Evolutionary conservation across 2,329 filamentous ascomycete genomes (phyloP).

Genomic region (Fusarium albosuccineum): DNA sequence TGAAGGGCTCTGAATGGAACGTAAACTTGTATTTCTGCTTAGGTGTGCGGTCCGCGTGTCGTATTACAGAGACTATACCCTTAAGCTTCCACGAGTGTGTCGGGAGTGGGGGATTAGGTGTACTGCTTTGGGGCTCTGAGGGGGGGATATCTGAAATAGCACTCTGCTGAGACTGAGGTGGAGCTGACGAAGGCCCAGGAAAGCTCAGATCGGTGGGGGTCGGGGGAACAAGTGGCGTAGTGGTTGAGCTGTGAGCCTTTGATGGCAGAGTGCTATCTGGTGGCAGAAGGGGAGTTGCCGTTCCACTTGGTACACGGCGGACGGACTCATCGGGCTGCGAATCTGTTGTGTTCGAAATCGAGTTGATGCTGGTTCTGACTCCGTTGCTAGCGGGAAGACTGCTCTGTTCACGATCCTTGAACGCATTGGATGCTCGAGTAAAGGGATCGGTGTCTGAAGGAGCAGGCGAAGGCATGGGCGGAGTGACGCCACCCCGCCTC

Average conservation of each 20-base stretch:
- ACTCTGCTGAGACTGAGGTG: conserved; percentile 36
- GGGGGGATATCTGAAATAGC: conserved; percentile 52
- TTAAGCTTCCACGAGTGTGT: conserved; percentile 99
- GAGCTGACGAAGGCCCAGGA: conserved; percentile 50
- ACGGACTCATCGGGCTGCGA: conserved; percentile 43
- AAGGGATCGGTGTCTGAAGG: conserved; percentile 60
- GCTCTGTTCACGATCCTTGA: conserved; percentile 56
- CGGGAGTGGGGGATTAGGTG: conserved; percentile 74
- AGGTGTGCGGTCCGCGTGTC: conserved; percentile 95
- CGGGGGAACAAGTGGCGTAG: conserved; percentile 53
- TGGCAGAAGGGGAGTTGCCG: conserved; percentile 49
- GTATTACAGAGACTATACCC: conserved; percentile 95
- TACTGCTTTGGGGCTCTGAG: conserved; percentile 51
- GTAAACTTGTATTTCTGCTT: conserved; percentile 99
- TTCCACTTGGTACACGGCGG: conserved; percentile 43
- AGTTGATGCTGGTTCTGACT: conserved; percentile 48
- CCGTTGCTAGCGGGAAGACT: conserved; percentile 33
- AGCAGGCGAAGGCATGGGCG: conserved; percentile 65
- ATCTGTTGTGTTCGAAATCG: conserved; percentile 40
- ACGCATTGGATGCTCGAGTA: conserved; percentile 48
- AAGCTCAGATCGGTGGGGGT: conserved; percentile 49
- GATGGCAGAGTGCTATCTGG: conserved; percentile 50
- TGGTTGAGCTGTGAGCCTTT: conserved; percentile 52
- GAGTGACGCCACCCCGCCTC: conserved; percentile 71
- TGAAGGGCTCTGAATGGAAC: conserved; percentile 96